Base-by-base conservation (phyloP, 192 early-diverging fungal genomes). In the Podochytrium sp. region DNA sequence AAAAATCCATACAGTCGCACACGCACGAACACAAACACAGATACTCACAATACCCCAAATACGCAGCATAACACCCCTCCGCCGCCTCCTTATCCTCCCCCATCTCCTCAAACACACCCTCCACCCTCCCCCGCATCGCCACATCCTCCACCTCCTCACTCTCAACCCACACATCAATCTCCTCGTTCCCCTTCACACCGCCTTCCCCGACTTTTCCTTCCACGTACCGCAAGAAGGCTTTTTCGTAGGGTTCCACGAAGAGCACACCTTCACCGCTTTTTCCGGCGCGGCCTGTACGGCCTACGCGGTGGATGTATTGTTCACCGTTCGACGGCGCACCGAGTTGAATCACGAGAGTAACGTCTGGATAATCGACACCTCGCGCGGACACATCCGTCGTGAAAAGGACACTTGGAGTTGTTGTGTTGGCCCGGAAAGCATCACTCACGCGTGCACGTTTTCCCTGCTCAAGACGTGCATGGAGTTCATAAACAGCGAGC, bases 331-430 rank as follows among this genome's bases (percentile, higher is more conserved):
- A 85, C 29, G 97, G 93, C 0, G 94, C 82, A 65, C 96, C 97
- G 38, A 95, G 76, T 79, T 98, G 95, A 42, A 99, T 69, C 25
- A 99, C 96, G 55, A 96, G 84, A 0, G 89, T 89, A 3, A 99
- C 96, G 76, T 91, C 90, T 16, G 96, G 96, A 66, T 97, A 98
- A 79, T 99, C 97, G 32, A 99, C 94, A 49, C 97, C 97, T 68
- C 97, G 92, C 43, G 97, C 96, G 64, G 95, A 95, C 1, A 99
- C 95, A 77, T 98, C 97, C 0, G 94, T 92, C 1, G 97, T 97
- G 70, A 98, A 88, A 65, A 99, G 83, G 40, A 98, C 89, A 42
- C 84, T 78, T 30, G 66, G 66, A 25, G 25, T n/a, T 10, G 74
- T 71, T 27, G 77, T 82, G 43, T 85, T 78, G 4, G 74, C 80